A percentile compares a stretch with the other conserved stretches of the same genome.
phyloP scores from a whole-genome alignment of 805 yeast genomes.

The Lipomyces yamanashiensis region DNA sequence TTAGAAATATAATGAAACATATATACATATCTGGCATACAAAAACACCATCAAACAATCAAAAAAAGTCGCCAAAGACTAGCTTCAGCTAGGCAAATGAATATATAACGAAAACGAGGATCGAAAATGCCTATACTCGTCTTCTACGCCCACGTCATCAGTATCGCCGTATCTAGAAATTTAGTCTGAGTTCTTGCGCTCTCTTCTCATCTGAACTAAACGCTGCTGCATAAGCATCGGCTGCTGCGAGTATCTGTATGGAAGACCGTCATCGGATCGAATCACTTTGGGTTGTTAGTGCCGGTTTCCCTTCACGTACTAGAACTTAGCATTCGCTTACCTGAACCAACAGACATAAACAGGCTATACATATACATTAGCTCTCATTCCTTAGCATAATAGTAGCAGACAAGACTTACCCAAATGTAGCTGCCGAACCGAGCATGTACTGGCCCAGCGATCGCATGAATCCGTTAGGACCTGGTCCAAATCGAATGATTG shows the following conservation, averaged over 20 bases:
- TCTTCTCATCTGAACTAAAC: not conserved
- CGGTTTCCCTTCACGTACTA: not conserved
- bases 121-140: too few species aligned
- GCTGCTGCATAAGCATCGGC: conserved; percentile 12
- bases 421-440: conserved; percentile 95
- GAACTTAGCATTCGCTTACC: conserved; percentile 13
- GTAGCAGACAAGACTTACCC: conserved; percentile 53
- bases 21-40: not conserved
- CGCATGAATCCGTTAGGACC: conserved; percentile 97
- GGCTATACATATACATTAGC: conserved; percentile 37
- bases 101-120: too few species aligned
- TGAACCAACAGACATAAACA: conserved; percentile 95
- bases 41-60: not conserved
- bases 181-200: not conserved
- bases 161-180: not conserved
- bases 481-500: conserved; percentile 92
- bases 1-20: not conserved
- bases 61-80: not conserved
- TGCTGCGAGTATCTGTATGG: conserved; percentile 7
- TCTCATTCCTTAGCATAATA: not conserved
- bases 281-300: conserved; percentile 50
- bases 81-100: not conserved
- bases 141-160: not conserved
- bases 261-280: conserved; percentile 66
- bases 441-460: conserved; percentile 93